Base-by-base conservation (phyloP, 331 rosid genomes). In the Telfairia occidentalis region DNA sequence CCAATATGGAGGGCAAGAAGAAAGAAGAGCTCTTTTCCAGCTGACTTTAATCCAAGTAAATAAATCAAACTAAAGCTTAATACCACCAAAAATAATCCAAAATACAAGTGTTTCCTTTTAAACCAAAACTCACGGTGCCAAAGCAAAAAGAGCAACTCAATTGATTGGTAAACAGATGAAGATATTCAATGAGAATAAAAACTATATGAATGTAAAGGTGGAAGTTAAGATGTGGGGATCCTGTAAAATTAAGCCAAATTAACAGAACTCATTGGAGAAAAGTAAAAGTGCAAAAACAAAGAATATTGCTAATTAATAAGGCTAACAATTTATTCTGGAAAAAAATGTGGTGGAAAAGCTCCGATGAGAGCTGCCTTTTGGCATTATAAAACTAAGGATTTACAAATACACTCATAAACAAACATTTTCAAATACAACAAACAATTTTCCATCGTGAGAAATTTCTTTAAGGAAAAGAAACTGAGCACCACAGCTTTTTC, bases 161-260 rank as follows among this genome's bases (percentile, higher is more conserved):
- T 70, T 70, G 11, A 28, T 18, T 42, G 40, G 58, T 4, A 71
- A 28, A 46, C 19, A 43, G 30, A 45, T 71, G 76, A 71, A 32
- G 60, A 71, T 71, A 49, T 71, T 71, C 60, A 29, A 7, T 15
- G 76, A 71, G 9, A 71, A 71, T 71, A 28, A 71, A 49, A 48
- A 29, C 5, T 18, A 28, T 29, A 48, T 46, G 26, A 28, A 28
- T 43, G 9, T 11, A 69, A 69, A 24, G 74, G 55, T 69, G 13
- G 74, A 42, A 5, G 55, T 13, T 50, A 28, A 69, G 74, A 42
- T 42, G 54, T 7, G 16, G 26, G 35, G 38, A 46, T 46, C 58
- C 75, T 24, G 75, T 46, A 28, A 70, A 70, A 45, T 45, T 28
- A 15, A 70, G 75, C 53, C 58, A 46, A 70, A 45, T 43, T 26